A percentile compares a stretch with the other conserved stretches of the same genome.
These are phyloP conservation scores for Torulaspora indica DNA, from an alignment of 805 yeast genomes.

Conservation along the genomic window DNA sequence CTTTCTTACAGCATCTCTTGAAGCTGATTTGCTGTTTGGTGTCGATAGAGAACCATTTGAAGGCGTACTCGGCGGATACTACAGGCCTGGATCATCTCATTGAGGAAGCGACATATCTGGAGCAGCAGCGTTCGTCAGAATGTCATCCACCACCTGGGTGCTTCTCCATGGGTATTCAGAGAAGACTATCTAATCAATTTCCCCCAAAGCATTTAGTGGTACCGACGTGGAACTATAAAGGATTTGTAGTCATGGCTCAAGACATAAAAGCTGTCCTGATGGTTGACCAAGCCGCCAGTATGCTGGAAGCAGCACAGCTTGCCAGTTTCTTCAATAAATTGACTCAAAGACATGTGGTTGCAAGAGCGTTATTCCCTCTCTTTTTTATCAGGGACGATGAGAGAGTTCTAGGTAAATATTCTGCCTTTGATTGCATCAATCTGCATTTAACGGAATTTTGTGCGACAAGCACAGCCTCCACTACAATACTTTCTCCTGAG, in stretches of 20 bases:
- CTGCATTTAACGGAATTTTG: conserved; percentile 43
- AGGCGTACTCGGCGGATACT: conserved; percentile 15
- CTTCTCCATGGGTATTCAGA: conserved; percentile 47
- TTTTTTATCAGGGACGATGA: conserved; percentile 60
- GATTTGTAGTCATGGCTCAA: conserved; percentile 31
- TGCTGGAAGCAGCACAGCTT: conserved; percentile 33
- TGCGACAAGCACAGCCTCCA: conserved; percentile 8
- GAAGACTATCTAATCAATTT: conserved; percentile 43
- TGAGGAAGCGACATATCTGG: conserved; percentile 7
- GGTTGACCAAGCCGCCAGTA: conserved; percentile 31
- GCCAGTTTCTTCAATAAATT: conserved; percentile 35
- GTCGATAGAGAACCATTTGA: conserved; percentile 23
- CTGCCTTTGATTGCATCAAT: conserved; percentile 37
- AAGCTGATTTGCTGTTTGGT: conserved; percentile 32
- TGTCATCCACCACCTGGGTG: conserved; percentile 32
- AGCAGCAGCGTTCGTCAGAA: neutral
- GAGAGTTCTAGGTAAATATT: conserved; percentile 49
- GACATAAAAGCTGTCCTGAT: conserved; percentile 40
- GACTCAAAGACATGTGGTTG: conserved; percentile 40
- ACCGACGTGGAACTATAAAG: conserved; percentile 34
- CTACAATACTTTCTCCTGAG: conserved; percentile 5
- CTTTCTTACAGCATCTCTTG: conserved; percentile 26
- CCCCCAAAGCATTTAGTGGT: conserved; percentile 39
- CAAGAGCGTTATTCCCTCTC: conserved; percentile 59
- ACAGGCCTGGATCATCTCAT: conserved; percentile 17